These are phyloP conservation scores for Mycosphaerella arachidis DNA, from an alignment of 2,329 filamentous ascomycete species.

Conservation along the genomic window DNA sequence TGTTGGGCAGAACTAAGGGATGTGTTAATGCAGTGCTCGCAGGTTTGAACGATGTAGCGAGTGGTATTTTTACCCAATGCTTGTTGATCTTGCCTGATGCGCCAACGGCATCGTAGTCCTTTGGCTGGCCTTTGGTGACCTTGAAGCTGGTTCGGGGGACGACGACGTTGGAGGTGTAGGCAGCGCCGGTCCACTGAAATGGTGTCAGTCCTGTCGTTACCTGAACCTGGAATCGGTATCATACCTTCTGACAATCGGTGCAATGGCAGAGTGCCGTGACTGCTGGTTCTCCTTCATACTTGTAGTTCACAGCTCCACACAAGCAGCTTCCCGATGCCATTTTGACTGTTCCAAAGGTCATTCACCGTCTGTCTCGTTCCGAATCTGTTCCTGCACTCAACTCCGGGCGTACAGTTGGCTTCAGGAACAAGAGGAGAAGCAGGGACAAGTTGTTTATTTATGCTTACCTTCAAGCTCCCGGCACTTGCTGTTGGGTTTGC, in stretches of 20 bases:
- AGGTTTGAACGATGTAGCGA: too few species aligned
- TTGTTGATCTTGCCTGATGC: constrained; percentile 52
- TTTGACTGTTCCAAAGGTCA: background rate
- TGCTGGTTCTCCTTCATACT: constrained; percentile 27
- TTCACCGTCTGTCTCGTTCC: background rate
- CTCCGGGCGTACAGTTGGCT: background rate
- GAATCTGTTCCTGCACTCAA: background rate
- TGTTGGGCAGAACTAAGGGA: constrained; percentile 44
- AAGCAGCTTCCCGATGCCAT: constrained; percentile 31
- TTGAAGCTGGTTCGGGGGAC: constrained; percentile 46
- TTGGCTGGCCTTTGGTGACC: constrained; percentile 49
- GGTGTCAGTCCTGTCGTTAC: background rate
- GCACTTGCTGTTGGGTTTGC: background rate
- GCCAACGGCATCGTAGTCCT: constrained; percentile 46
- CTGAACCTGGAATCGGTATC: constrained; percentile 30
- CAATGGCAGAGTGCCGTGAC: constrained; percentile 44
- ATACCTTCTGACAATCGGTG: background rate
- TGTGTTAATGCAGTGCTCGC: background rate
- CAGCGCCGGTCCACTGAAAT: constrained; percentile 47
- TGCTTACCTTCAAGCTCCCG: background rate
- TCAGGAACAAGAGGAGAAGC: background rate
- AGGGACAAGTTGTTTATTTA: background rate
- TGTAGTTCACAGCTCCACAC: constrained; percentile 28
- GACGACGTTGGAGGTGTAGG: constrained; percentile 53
- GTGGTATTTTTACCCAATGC: constrained; percentile 37